phyloP scores from a whole-genome alignment of 73 alveolate species.

The Vitrella brassicaformis region DNA sequence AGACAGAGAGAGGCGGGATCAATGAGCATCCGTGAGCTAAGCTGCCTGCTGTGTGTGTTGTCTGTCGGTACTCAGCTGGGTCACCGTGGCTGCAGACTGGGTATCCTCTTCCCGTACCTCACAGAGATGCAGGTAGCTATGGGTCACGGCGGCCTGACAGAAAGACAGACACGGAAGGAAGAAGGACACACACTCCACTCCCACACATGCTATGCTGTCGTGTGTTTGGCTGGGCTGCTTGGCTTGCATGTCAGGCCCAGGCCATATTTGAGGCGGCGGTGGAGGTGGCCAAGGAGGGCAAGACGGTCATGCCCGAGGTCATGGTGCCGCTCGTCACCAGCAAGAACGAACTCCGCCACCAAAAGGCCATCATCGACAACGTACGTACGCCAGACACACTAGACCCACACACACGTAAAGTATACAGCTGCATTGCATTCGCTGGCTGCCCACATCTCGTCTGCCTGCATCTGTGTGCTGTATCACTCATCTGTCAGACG shows the following conservation, averaged over 20 bases:
- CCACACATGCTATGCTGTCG: neutral
- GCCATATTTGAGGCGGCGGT: conserved; percentile 67
- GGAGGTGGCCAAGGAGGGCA: conserved; percentile 24
- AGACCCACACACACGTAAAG: no score
- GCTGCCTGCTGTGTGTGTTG: no score
- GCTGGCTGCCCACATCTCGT: no score
- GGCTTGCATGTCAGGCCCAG: conserved; percentile 33
- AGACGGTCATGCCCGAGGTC: conserved; percentile 44
- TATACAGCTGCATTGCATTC: no score
- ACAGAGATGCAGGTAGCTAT: conserved; percentile 51
- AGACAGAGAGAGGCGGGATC: no score
- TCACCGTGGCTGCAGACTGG: conserved; percentile 70
- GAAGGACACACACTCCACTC: neutral
- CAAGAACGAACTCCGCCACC: conserved; percentile 40
- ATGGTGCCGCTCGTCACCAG: conserved; percentile 60
- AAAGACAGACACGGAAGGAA: neutral
- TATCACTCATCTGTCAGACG: neutral
- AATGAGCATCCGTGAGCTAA: no score
- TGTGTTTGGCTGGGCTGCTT: neutral
- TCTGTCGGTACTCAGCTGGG: no score
- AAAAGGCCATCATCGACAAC: conserved; percentile 42
- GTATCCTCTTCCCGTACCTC: conserved; percentile 62
- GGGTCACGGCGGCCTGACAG: neutral
- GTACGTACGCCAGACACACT: no score
- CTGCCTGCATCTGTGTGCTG: no score